Conservation (phyloP, 305 asterid genomes). For the Fraxinus floribunda region DNA sequence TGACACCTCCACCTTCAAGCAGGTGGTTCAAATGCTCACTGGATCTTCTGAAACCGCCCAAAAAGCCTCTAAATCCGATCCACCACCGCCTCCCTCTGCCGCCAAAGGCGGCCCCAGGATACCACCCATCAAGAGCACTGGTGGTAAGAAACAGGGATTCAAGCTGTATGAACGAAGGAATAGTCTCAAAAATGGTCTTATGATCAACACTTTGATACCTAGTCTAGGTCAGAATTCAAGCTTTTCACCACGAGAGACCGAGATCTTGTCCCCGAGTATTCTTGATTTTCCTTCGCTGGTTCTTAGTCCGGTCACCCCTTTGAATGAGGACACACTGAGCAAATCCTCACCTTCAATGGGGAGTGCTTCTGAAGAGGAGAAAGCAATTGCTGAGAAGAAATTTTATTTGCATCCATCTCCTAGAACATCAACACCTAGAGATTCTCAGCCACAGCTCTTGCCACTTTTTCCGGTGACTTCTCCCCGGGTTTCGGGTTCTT, state of each 20-base stretch:
- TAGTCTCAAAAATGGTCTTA: conserved; percentile 72
- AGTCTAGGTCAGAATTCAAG: conserved; percentile 25
- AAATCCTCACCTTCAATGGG: conserved; percentile 40
- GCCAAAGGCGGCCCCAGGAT: conserved; percentile 33
- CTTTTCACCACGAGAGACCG: conserved; percentile 52
- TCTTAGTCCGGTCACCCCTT: conserved; percentile 79
- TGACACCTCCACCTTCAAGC: conserved; percentile 78
- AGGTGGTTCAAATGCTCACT: conserved; percentile 97
- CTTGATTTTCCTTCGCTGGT: conserved; percentile 84
- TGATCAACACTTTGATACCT: conserved; percentile 69
- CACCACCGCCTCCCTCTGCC: conserved; percentile 23
- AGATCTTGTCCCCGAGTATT: conserved; percentile 82
- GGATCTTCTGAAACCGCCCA: conserved; percentile 68
- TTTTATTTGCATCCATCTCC: conserved; percentile 89
- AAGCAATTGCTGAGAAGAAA: conserved; percentile 85
- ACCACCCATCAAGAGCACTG: conserved; percentile 63
- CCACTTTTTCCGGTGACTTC: conserved; percentile 85
- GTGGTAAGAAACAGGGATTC: conserved; percentile 73
- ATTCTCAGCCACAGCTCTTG: conserved; percentile 59
- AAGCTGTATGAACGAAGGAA: conserved; percentile 89
- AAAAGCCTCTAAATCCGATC: conserved; percentile 33
- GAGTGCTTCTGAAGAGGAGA: conserved; percentile 53
- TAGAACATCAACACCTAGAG: conserved; percentile 41
- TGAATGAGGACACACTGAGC: conserved; percentile 49
- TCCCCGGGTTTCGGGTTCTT: conserved; percentile 63